phyloP scores from a whole-genome alignment of 768 basidiomycete species.

The Hypholoma fasciculare region DNA sequence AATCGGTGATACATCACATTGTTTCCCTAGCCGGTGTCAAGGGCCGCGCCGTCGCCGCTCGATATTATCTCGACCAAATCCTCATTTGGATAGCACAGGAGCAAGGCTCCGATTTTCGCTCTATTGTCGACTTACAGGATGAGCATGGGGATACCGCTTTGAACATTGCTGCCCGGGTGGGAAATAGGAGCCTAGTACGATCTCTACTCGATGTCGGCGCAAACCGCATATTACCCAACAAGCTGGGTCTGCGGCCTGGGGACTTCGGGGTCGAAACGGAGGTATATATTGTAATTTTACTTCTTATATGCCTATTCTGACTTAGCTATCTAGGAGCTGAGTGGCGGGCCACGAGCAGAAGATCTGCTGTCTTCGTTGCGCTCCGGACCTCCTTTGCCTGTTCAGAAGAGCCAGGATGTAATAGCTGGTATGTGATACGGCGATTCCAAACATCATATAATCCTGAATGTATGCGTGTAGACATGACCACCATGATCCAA shows the following conservation, averaged over 20 bases:
- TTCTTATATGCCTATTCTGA: background rate
- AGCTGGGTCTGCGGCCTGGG: slow-evolving; percentile 87
- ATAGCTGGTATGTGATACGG: slow-evolving; percentile 55
- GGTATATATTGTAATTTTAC: slow-evolving; percentile 36
- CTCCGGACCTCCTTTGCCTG: slow-evolving; percentile 71
- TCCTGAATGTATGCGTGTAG: slow-evolving; percentile 32
- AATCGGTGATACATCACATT: slow-evolving; percentile 90
- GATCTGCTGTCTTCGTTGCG: slow-evolving; percentile 78
- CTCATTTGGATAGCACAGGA: slow-evolving; percentile 83
- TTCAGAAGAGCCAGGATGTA: slow-evolving; percentile 88
- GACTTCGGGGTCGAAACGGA: slow-evolving; percentile 96
- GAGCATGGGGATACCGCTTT: slow-evolving; percentile 94
- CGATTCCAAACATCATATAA: background rate
- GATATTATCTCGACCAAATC: slow-evolving; percentile 91
- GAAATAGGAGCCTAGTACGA: slow-evolving; percentile 84
- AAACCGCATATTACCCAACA: slow-evolving; percentile 86
- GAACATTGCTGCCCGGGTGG: slow-evolving; percentile 93
- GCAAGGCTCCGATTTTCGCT: slow-evolving; percentile 74
- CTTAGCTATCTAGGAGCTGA: slow-evolving; percentile 54
- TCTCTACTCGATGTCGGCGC: slow-evolving; percentile 91
- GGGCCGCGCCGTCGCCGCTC: slow-evolving; percentile 78
- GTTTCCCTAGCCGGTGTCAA: slow-evolving; percentile 89
- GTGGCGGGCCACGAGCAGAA: slow-evolving; percentile 69
- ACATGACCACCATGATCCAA: slow-evolving; percentile 86
- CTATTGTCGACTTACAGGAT: slow-evolving; percentile 88